Percentiles rank a stretch among this genome's conserved stretches.
phyloP scores from a whole-genome alignment of 23 red algal genomes.

The Agarophyton chilense region DNA sequence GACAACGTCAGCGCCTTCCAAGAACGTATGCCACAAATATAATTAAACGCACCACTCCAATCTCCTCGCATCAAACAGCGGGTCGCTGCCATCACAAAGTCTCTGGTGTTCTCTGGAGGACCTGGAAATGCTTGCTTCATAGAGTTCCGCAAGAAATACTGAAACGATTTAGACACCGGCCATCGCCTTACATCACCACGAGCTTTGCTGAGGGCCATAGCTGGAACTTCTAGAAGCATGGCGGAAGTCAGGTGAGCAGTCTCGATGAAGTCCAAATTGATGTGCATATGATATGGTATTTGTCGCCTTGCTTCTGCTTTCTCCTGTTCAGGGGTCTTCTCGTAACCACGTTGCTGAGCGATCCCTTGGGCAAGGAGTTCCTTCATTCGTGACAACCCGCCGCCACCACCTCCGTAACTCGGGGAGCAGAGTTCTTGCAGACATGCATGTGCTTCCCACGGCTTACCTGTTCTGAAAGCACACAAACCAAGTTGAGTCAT shows the following conservation, averaged over 20 bases:
- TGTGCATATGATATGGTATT: conserved; percentile 98
- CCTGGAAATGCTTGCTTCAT: conserved; percentile 88
- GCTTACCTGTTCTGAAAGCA: conserved; percentile 91
- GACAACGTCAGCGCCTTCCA: conserved; percentile 79
- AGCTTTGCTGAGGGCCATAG: conserved; percentile 81
- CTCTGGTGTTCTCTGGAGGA: conserved; percentile 96
- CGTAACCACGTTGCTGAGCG: conserved; percentile 75
- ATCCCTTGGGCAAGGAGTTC: conserved; percentile 96
- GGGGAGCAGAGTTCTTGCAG: conserved; percentile 96
- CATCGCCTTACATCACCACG: conserved; percentile 75
- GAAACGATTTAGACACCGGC: conserved; percentile 82
- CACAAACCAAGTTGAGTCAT: conserved; percentile 99
- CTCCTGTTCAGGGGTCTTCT: conserved; percentile 93
- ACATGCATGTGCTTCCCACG: conserved; percentile 80
- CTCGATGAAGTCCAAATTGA: conserved; percentile 94
- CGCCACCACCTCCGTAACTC: conserved; percentile 71
- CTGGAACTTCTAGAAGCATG: conserved; percentile 96
- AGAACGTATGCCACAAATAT: conserved; percentile 68
- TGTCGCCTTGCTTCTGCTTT: conserved; percentile 87
- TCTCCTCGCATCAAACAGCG: conserved; percentile 82
- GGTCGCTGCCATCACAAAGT: conserved; percentile 92
- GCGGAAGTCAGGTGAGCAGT: conserved; percentile 94
- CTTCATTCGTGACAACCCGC: conserved; percentile 82
- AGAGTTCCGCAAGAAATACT: conserved; percentile 95
- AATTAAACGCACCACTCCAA: conserved; percentile 72